Evolutionary conservation across 2,329 filamentous ascomycete genomes (phyloP).

Genomic region (Tolypocladium pustulatum): DNA sequence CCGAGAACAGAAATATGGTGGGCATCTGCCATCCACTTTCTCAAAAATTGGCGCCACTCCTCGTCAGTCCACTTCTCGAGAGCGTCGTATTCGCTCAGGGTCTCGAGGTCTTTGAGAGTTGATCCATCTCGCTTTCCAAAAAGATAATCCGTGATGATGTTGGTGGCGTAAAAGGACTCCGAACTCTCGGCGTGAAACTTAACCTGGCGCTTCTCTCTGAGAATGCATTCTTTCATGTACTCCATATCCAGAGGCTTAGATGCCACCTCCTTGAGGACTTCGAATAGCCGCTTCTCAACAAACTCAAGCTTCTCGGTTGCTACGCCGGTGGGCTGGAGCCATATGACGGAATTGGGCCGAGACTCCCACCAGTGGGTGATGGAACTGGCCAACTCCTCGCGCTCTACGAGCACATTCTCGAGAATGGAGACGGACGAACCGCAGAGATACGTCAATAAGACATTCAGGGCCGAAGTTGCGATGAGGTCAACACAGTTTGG

Average conservation of each 20-base stretch:
- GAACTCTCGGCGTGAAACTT: slow-evolving; percentile 77
- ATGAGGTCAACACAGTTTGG: slow-evolving; percentile 66
- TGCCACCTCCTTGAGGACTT: slow-evolving; percentile 71
- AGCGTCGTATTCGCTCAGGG: slow-evolving; percentile 50
- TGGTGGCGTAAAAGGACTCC: slow-evolving; percentile 69
- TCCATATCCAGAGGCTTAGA: slow-evolving; percentile 76
- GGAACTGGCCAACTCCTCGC: slow-evolving; percentile 81
- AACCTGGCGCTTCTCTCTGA: slow-evolving; percentile 67
- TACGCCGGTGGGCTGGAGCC: slow-evolving; percentile 77
- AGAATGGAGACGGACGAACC: slow-evolving; percentile 88
- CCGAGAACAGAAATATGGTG: slow-evolving; percentile 82
- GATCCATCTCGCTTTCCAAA: slow-evolving; percentile 82
- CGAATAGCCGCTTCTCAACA: slow-evolving; percentile 77
- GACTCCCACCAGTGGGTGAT: slow-evolving; percentile 71
- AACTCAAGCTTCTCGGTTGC: slow-evolving; percentile 74
- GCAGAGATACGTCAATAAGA: slow-evolving; percentile 76
- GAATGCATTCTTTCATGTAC: slow-evolving; percentile 82
- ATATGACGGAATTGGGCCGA: slow-evolving; percentile 73
- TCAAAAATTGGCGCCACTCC: slow-evolving; percentile 75
- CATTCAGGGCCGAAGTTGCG: slow-evolving; percentile 61
- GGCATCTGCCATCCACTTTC: slow-evolving; percentile 75
- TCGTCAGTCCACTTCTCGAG: slow-evolving; percentile 72
- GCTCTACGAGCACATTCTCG: slow-evolving; percentile 87
- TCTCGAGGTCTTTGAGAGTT: slow-evolving; percentile 51
- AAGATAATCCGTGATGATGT: slow-evolving; percentile 84